A percentile compares a stretch with the other conserved stretches of the same genome.
Evolutionary conservation across 2,329 filamentous ascomycete genomes (phyloP).

Genomic region (Fusarium pseudonygamai): DNA sequence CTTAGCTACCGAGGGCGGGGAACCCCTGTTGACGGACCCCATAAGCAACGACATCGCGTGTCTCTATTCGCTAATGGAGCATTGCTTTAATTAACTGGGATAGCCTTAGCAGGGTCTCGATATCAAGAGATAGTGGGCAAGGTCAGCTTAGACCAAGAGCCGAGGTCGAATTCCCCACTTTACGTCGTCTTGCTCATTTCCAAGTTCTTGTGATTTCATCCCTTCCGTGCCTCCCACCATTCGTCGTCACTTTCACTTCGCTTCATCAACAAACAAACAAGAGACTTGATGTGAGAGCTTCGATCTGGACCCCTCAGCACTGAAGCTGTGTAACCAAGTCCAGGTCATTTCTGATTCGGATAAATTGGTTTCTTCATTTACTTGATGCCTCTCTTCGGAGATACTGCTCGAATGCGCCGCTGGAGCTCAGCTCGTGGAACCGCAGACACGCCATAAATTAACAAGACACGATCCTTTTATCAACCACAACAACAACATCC

Average conservation of each 20-base stretch:
- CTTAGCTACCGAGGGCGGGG: slow-evolving; percentile 28
- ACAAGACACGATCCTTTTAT: slow-evolving; percentile 9
- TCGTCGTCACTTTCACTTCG: background rate
- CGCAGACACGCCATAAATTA: slow-evolving; percentile 24
- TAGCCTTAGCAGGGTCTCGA: slow-evolving; percentile 18
- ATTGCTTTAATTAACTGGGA: slow-evolving; percentile 35
- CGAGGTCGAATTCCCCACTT: slow-evolving; percentile 34
- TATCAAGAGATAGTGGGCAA: slow-evolving; percentile 4
- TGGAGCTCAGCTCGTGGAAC: slow-evolving; percentile 40
- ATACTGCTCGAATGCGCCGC: slow-evolving; percentile 37
- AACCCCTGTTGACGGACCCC: slow-evolving; percentile 23
- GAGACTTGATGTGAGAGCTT: slow-evolving; percentile 18
- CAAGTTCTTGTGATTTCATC: slow-evolving; percentile 37
- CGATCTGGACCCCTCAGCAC: slow-evolving; percentile 17
- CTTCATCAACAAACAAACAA: slow-evolving; percentile 4
- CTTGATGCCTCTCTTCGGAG: slow-evolving; percentile 38
- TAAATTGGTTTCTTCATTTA: background rate
- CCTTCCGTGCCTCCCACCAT: slow-evolving; percentile 8
- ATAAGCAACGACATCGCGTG: background rate
- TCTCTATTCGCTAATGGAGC: slow-evolving; percentile 10
- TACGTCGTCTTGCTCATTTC: slow-evolving; percentile 34
- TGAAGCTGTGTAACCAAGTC: slow-evolving; percentile 3
- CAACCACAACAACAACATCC: background rate
- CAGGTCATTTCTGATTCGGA: background rate
- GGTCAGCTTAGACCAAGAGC: slow-evolving; percentile 16